Evolutionary conservation across 2,329 filamentous ascomycete genomes (phyloP), one percentile per base, ranked within the genome.

Genomic region (Fusarium abutilonis): DNA sequence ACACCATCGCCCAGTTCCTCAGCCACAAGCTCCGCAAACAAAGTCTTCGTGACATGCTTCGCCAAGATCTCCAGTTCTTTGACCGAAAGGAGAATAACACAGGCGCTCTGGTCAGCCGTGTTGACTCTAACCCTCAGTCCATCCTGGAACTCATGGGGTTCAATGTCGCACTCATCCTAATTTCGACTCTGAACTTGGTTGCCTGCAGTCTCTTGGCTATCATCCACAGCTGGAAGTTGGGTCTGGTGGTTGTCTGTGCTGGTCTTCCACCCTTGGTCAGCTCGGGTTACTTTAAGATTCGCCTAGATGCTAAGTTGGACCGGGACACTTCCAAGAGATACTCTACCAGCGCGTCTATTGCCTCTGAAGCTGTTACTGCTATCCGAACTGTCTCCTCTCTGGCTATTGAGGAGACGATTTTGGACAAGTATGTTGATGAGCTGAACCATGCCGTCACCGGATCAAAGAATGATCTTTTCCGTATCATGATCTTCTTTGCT

Each of bases 151-250:
- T 80, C 2, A 79, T 79, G 76, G 76, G 77, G 1, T 75, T 76
- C 57, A 80, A 78, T 35, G 67, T 80, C 21, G 76, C 70, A 1
- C 71, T 80, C 3, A 75, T 80, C 26, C n/a, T 77, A 9, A 74
- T 78, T 31, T 68, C 74, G 2, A 58, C 75, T 1, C 56, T 80
- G 21, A 79, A 77, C 31, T 59, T 80, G 13, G 51, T 72, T 13
- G 71, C 75, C 1, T 78, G 75, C 55, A 73, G 72, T 50, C 72
- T 82, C 10, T 60, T 85, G 2, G 77, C 77, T 1, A 73, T 85
- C 9, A 77, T 70, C 1, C 74, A 76, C 47, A 77, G 76, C 13
- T 84, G 80, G 80, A 82, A 80, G 44, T 66, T 84, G 7, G 80
- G 79, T 0, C 64, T 84, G 4, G 80, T 83, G 2, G 75, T 80